phyloP scores from a whole-genome alignment of 345 rosid genomes.

The Erucastrum elatum region DNA sequence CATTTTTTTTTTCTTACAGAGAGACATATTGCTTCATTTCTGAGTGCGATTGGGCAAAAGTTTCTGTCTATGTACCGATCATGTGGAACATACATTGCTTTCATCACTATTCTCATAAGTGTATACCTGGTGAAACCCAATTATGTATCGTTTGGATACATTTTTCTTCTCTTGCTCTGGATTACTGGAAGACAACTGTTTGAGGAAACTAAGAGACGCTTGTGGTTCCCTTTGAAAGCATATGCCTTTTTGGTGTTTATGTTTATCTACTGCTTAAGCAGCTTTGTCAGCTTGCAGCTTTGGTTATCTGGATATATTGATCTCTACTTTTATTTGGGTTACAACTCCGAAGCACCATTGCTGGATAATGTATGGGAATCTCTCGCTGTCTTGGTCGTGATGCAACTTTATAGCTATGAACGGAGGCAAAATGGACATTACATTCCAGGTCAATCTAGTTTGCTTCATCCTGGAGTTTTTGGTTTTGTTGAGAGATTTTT shows the following conservation, averaged over 20 bases:
- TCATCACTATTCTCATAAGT: slow-evolving; percentile 83
- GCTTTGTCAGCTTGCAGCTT: slow-evolving; percentile 67
- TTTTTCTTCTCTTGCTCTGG: slow-evolving; percentile 90
- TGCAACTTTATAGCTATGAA: slow-evolving; percentile 99
- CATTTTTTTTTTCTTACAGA: slow-evolving; percentile 52
- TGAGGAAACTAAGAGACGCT: slow-evolving; percentile 77
- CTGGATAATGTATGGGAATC: slow-evolving; percentile 92
- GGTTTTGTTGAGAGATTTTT: slow-evolving; percentile 75
- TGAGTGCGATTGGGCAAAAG: slow-evolving; percentile 81
- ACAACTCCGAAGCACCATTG: slow-evolving; percentile 65
- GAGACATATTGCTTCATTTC: slow-evolving; percentile 79
- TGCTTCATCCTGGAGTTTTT: slow-evolving; percentile 59
- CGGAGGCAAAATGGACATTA: slow-evolving; percentile 82
- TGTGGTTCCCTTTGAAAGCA: slow-evolving; percentile 93
- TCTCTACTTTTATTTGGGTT: slow-evolving; percentile 77
- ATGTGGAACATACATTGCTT: slow-evolving; percentile 94
- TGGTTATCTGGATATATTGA: slow-evolving; percentile 80
- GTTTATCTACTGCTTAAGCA: slow-evolving; percentile 86
- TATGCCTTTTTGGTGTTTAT: slow-evolving; percentile 76
- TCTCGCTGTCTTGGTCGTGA: slow-evolving; percentile 89
- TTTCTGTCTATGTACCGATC: slow-evolving; percentile 84
- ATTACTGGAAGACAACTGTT: slow-evolving; percentile 92
- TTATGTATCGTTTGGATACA: slow-evolving; percentile 86
- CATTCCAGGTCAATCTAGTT: slow-evolving; percentile 50
- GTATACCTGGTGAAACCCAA: slow-evolving; percentile 89